These are phyloP conservation scores for Syzygium malaccense DNA, from an alignment of 441 rosid species.

Conservation along the genomic window DNA sequence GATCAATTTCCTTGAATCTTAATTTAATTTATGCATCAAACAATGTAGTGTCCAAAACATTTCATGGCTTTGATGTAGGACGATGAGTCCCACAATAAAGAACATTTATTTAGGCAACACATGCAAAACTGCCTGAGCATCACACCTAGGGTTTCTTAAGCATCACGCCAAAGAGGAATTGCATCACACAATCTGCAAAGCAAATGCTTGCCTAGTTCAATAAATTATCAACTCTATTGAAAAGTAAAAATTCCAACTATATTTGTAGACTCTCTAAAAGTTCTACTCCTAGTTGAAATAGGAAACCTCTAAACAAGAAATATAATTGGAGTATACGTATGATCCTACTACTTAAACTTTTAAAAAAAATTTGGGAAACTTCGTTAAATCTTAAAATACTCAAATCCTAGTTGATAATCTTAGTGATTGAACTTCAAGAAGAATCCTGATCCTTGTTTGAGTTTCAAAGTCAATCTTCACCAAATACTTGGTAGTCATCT, in stretches of 20 bases:
- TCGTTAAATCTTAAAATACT: neutral
- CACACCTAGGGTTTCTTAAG: neutral
- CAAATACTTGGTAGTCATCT: neutral
- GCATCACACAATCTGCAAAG: neutral
- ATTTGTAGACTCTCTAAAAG: neutral
- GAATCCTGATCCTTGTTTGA: neutral
- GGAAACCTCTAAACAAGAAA: neutral
- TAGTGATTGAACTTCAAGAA: neutral
- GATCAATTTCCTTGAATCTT: neutral
- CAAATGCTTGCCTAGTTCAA: neutral
- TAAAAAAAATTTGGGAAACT: neutral
- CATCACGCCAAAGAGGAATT: neutral
- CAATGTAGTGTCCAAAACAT: neutral
- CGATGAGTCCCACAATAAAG: neutral
- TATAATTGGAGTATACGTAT: neutral
- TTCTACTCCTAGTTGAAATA: neutral
- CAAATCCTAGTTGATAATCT: neutral
- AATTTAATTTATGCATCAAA: neutral
- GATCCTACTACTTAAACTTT: neutral
- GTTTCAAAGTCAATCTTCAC: neutral
- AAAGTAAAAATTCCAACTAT: neutral
- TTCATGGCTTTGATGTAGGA: neutral
- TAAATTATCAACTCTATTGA: neutral
- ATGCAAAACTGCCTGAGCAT: neutral
- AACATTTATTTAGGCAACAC: neutral